phyloP scores from a whole-genome alignment of 176 grass and related monocot species.

The Alopecurus myosuroides region DNA sequence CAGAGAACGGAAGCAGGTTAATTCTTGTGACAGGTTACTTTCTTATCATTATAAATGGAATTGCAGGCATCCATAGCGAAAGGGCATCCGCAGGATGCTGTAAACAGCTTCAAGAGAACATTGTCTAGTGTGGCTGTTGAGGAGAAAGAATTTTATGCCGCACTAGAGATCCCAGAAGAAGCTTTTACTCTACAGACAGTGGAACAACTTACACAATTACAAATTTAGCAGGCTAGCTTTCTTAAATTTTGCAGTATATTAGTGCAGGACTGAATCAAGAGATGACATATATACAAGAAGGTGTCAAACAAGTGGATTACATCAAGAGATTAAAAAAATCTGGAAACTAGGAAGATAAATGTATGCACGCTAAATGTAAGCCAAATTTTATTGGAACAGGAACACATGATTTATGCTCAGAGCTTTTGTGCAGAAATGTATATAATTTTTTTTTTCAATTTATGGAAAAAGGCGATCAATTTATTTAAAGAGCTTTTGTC shows the following conservation, averaged over 20 bases:
- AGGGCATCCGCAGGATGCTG: constrained; percentile 53
- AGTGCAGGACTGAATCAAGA: background rate
- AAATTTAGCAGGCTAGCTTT: background rate
- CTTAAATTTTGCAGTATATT: background rate
- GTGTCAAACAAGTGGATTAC: background rate
- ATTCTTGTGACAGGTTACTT: background rate
- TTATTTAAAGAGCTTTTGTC: too few relatives aligned
- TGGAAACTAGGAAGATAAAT: background rate
- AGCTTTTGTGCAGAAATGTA: background rate
- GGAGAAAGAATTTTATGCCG: constrained; percentile 19
- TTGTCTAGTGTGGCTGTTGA: constrained; percentile 11
- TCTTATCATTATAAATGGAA: constrained; percentile 14
- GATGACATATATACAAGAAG: background rate
- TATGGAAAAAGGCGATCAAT: background rate
- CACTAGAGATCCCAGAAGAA: constrained; percentile 30
- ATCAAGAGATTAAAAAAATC: background rate
- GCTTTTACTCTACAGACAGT: constrained; percentile 39
- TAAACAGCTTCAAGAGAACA: constrained; percentile 28
- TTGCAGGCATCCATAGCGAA: constrained; percentile 61
- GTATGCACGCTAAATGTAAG: background rate
- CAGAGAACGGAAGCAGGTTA: background rate
- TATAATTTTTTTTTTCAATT: background rate
- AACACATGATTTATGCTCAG: background rate
- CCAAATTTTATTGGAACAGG: background rate
- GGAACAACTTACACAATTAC: constrained; percentile 31